Percentiles rank a stretch among this genome's conserved stretches.
Conservation (phyloP, 495 filamentous ascomycete species). For the Xylaria nigripes region DNA sequence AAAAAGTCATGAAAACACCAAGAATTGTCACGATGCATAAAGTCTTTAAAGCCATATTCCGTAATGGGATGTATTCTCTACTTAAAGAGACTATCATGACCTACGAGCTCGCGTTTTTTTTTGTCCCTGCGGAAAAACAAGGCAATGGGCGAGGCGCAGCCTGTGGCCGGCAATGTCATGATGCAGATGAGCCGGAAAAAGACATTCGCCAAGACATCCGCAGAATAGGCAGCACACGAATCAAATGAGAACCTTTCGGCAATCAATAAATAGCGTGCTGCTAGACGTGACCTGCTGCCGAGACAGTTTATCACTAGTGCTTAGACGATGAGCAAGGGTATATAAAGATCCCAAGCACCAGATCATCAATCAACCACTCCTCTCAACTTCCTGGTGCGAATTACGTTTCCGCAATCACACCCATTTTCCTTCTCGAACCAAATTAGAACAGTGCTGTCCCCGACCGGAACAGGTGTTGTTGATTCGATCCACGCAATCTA, state of each 20-base stretch:
- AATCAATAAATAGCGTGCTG: conserved; percentile 4
- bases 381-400: background rate
- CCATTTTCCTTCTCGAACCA: conserved; percentile 8
- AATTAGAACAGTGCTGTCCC: conserved; percentile 46
- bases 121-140: background rate
- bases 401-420: background rate
- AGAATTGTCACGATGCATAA: background rate
- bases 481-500: conserved; percentile 29
- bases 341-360: background rate
- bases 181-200: background rate
- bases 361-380: conserved; percentile 9
- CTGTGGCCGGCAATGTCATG: background rate
- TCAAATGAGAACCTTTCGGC: conserved; percentile 7
- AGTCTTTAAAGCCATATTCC: background rate
- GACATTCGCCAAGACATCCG: background rate
- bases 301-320: conserved; percentile 1
- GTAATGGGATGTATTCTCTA: conserved; percentile 8
- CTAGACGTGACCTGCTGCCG: conserved; percentile 1
- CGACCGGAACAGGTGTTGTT: conserved; percentile 57
- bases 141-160: background rate
- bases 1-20: too few relatives aligned
- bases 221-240: background rate
- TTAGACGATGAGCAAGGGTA: conserved; percentile 6
- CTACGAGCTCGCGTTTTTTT: background rate
- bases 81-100: conserved; percentile 11